Percentiles rank a stretch among this genome's conserved stretches.
phyloP scores from a whole-genome alignment of 129 eudicot genomes.

The Arctium lappa region DNA sequence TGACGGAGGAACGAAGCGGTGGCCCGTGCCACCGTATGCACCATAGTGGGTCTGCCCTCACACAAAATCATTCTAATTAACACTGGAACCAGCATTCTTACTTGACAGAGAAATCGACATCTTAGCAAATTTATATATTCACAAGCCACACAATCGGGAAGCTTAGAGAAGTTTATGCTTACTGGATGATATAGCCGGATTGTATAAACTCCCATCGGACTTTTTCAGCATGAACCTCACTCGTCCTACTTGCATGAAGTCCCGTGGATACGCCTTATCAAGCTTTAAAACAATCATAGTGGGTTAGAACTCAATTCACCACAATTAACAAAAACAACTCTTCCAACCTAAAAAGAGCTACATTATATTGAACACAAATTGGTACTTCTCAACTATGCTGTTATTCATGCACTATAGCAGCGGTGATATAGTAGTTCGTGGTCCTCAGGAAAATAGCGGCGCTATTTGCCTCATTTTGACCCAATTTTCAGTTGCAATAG shows the following conservation, averaged over 20 bases:
- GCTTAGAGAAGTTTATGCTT: slow-evolving; percentile 17
- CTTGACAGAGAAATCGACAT: not conserved
- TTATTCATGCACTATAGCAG: too few species aligned
- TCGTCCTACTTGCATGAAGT: slow-evolving; percentile 75
- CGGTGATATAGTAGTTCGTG: too few species aligned
- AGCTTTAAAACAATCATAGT: slow-evolving; percentile 17
- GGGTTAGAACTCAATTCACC: not conserved
- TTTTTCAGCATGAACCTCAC: slow-evolving; percentile 63
- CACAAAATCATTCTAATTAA: not conserved
- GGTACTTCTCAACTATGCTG: not conserved
- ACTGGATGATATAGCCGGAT: slow-evolving; percentile 65
- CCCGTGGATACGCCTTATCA: slow-evolving; percentile 81
- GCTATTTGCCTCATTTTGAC: too few species aligned
- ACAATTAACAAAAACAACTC: not conserved
- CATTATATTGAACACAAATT: not conserved
- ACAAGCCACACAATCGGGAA: not conserved
- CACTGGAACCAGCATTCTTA: not conserved
- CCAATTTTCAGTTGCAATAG: too few species aligned
- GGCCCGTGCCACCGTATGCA: not conserved
- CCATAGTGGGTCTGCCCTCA: not conserved
- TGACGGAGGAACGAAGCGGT: too few species aligned
- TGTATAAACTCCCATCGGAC: slow-evolving; percentile 58
- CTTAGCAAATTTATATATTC: not conserved
- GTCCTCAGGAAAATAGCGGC: too few species aligned
- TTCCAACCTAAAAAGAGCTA: not conserved